A percentile compares a stretch with the other conserved stretches of the same genome.
Conservation (phyloP, 202 grass and related monocot species). For the Eragrostis tef region DNA sequence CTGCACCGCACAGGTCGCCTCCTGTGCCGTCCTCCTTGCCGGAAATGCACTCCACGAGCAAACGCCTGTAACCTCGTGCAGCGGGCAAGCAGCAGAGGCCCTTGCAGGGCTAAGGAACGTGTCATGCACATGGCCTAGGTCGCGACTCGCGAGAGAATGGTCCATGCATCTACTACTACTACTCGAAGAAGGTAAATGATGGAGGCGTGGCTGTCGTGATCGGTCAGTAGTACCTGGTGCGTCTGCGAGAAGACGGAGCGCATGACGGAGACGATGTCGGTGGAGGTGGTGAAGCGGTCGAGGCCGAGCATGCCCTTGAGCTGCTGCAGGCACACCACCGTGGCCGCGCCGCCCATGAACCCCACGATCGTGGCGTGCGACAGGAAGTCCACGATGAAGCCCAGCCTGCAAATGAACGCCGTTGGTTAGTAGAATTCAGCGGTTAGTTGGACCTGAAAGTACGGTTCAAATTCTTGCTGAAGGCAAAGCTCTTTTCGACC, state of each 20-base stretch:
- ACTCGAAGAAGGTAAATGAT: neutral
- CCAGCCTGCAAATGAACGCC: neutral
- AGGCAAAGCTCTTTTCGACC: conserved; percentile 14
- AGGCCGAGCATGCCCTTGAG: conserved; percentile 87
- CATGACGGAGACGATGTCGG: conserved; percentile 84
- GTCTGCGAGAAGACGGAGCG: conserved; percentile 77
- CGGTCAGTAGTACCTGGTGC: conserved; percentile 49
- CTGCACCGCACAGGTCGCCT: neutral
- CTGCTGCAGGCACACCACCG: conserved; percentile 92
- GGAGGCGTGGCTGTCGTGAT: neutral
- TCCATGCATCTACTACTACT: neutral
- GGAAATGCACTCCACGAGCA: neutral
- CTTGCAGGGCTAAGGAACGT: neutral
- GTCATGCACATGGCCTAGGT: neutral
- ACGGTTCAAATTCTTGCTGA: conserved; percentile 24
- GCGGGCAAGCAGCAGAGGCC: neutral
- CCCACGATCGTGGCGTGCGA: conserved; percentile 88
- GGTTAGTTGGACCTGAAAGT: neutral
- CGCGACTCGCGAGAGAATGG: neutral
- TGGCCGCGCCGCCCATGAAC: conserved; percentile 90
- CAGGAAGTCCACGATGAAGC: conserved; percentile 85
- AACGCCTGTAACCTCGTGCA: neutral
- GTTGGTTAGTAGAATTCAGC: neutral
- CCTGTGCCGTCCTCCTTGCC: neutral
- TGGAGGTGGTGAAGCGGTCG: conserved; percentile 72